Conservation (phyloP, 139 green algal genomes). For the Raphidocelis subcapitata region DNA sequence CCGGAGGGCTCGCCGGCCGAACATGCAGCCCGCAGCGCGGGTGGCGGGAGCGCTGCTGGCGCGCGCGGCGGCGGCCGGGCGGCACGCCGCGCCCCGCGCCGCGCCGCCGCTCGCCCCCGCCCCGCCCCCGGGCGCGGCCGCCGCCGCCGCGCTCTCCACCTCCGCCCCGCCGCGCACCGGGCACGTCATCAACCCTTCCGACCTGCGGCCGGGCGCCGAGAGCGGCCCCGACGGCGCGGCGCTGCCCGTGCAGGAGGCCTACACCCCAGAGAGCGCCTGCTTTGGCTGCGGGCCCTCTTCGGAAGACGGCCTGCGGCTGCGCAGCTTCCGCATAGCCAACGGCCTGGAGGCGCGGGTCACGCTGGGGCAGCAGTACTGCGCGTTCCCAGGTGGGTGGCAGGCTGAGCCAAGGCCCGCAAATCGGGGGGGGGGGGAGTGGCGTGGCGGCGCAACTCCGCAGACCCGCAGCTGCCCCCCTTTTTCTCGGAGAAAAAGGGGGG, state of each 20-base stretch:
- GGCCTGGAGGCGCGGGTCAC: slow-evolving; percentile 60
- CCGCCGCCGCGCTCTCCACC: too few species aligned
- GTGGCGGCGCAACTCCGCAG: background rate
- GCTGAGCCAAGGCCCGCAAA: background rate
- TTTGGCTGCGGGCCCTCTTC: slow-evolving; percentile 42
- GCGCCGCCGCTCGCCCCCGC: too few species aligned
- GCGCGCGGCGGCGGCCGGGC: too few species aligned
- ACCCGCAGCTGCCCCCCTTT: background rate
- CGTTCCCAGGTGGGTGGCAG: slow-evolving; percentile 46
- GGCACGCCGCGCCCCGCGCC: too few species aligned
- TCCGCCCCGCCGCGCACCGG: too few species aligned
- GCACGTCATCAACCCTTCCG: too few species aligned
- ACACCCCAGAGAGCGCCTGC: slow-evolving; percentile 55
- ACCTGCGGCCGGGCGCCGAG: too few species aligned
- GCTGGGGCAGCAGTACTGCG: slow-evolving; percentile 54
- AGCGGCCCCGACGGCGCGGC: too few species aligned
- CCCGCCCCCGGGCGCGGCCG: too few species aligned
- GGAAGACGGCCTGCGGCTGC: slow-evolving; percentile 62
- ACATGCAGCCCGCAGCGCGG: too few species aligned
- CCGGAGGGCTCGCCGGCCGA: too few species aligned
- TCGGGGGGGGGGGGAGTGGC: background rate
- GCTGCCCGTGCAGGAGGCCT: slow-evolving; percentile 75
- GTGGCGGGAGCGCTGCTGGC: too few species aligned
- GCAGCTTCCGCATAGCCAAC: slow-evolving; percentile 51
- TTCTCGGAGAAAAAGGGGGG: background rate